Base-by-base conservation (phyloP, 257 asterid species). In the Coffea canephora region DNA sequence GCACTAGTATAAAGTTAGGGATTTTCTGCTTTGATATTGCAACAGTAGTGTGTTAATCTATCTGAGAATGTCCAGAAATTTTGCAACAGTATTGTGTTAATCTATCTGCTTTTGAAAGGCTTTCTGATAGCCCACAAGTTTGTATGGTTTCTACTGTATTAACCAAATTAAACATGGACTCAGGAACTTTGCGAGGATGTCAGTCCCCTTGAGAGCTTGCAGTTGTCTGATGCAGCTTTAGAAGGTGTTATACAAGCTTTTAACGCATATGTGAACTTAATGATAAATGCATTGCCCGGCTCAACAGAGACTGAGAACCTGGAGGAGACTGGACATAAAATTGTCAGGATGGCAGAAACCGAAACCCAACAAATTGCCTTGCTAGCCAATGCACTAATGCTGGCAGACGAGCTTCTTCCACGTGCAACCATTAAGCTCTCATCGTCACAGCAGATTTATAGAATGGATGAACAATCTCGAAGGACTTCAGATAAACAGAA, bases 131-230 rank as follows among this genome's bases (percentile, higher is more conserved):
- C 25, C 52, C 55, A 46, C 12, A n/a, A 43, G 19, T 3, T 67
- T 73, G 49, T 61, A 43, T 16, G 27, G 27, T 54, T 76, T 50
- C 52, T n/a, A 15, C 49, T 73, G 21, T 71, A 55, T 71, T 71
- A 71, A 70, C 50, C 34, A 55, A 19, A 75, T 34, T 41, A 5
- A 61, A 31, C 27, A 55, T 45, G 75, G 18, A 69, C 64, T 25
- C 82, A 91, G 97, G 98, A 93, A 82, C 91, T 91, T 59, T 95
- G 98, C 54, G 98, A 93, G 86, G 99, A 95, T 78, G 86, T 93
- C 57, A 90, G 98, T 75, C 90, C 98, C 59, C 93, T 95, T 0
- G 97, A 95, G 77, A 87, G 86, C 86, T 80, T 89, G 86, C 91
- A 90, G 80, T 77, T 93, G 75, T 89, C 91, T 4, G 97, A 91